Evolutionary conservation across 441 rosid genomes (phyloP), one percentile per base, ranked within the genome.

Genomic region (Euphorbia celastroides): DNA sequence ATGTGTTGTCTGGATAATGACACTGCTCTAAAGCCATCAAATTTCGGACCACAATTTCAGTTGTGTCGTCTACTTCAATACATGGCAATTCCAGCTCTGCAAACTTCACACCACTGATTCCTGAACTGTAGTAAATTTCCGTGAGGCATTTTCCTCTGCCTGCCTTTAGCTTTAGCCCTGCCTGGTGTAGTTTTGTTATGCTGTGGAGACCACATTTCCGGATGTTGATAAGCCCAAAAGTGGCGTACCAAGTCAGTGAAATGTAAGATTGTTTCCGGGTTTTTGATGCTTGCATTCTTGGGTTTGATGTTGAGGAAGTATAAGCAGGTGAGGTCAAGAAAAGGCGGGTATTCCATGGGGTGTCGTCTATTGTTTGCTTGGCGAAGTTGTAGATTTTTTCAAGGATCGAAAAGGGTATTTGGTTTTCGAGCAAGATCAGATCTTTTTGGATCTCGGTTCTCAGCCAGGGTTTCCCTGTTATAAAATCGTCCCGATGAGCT

Each of bases 21-120:
- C 80, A 76, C 17, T 76, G 80, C 42, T 76, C 80, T 3, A 72
- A 60, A 5, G 80, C 80, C 62, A 76, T 72, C 28, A 76, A 54
- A 70, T 76, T 76, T 31, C 79, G 69, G 2, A 72, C 64, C 10
- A 71, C 44, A 6, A 48, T 42, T 50, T 79, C 79, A 0, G 73
- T 73, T 9, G 58, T 34, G 42, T 70, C 79, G 11, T 70, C 62
- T 5, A 75, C 23, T 17, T 36, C 31, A 27, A 79, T 44, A 48
- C 52, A 13, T 0, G 82, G 77, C 10, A 79, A 32, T 22, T 68
- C 16, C 3, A 79, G 65, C 54, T 56, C 56, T 4, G 70, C 19
- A 38, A 34, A 46, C 42, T 9, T 42, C 20, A 57, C 3, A 42
- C 70, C n/a, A 19, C 28, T n/a, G 4, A 57, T n/a, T 9, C 70